Evolutionary conservation across 139 green algal species (phyloP).

Genomic region (Chlamydomonas applanata): DNA sequence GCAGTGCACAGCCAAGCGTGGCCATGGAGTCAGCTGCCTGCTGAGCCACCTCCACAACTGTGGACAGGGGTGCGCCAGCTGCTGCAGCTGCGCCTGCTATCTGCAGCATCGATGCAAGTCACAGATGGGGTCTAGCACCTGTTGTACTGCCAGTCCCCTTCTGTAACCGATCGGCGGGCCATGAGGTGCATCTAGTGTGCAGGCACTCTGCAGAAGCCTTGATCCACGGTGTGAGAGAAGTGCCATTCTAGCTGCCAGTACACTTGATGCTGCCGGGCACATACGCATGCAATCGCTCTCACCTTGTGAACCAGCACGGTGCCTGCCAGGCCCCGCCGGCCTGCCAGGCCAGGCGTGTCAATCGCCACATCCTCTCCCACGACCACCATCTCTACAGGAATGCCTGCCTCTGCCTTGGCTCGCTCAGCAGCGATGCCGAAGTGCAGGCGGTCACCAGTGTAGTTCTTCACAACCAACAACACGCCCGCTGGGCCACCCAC

Average conservation of each 20-base stretch:
- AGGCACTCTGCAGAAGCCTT: too few relatives aligned
- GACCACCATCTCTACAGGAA: slow-evolving; percentile 61
- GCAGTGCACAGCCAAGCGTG: slow-evolving; percentile 72
- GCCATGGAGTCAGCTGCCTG: slow-evolving; percentile 36
- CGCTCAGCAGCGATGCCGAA: slow-evolving; percentile 89
- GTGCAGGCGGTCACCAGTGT: slow-evolving; percentile 89
- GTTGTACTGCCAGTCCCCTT: too few relatives aligned
- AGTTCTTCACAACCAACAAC: slow-evolving; percentile 86
- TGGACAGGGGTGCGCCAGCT: slow-evolving; percentile 45
- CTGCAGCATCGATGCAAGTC: slow-evolving; percentile 32
- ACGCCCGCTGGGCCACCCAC: slow-evolving; percentile 59
- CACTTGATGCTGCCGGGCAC: too few relatives aligned
- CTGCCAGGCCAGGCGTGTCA: slow-evolving; percentile 47
- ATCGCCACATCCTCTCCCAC: slow-evolving; percentile 85
- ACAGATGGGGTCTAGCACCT: too few relatives aligned
- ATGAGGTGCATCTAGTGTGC: too few relatives aligned
- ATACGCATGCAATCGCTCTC: not conserved
- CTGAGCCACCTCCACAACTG: slow-evolving; percentile 52
- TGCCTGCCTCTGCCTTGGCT: slow-evolving; percentile 67
- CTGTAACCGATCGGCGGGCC: too few relatives aligned
- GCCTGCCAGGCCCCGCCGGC: slow-evolving; percentile 81
- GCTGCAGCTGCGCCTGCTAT: slow-evolving; percentile 76
- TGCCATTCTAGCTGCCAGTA: too few relatives aligned
- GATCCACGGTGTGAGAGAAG: too few relatives aligned
- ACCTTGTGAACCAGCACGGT: slow-evolving; percentile 88